Evolutionary conservation across 2,329 filamentous ascomycete species (phyloP).

Genomic region (Trichoderma aggressivum): DNA sequence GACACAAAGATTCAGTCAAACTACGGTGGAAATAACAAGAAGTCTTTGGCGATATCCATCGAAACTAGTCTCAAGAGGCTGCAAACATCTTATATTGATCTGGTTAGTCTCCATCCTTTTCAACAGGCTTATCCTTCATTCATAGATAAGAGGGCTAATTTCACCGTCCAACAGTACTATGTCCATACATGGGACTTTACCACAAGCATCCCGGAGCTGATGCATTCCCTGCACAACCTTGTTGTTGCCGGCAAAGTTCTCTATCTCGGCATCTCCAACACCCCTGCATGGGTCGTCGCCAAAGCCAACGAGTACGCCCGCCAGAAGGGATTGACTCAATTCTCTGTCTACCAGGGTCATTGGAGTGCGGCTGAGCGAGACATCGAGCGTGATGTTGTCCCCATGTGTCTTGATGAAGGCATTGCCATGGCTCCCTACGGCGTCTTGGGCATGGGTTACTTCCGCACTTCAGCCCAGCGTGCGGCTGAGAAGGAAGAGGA

Average conservation of each 20-base stretch:
- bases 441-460: slow-evolving; percentile 38
- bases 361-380: slow-evolving; percentile 28
- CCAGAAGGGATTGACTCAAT: slow-evolving; percentile 26
- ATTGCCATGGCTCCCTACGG: slow-evolving; percentile 47
- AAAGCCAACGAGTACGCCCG: slow-evolving; percentile 27
- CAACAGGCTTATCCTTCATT: too few species aligned
- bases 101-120: neutral
- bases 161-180: neutral
- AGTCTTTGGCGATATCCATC: slow-evolving; percentile 37
- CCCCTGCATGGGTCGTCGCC: slow-evolving; percentile 33
- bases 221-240: slow-evolving; percentile 28
- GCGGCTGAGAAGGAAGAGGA: neutral
- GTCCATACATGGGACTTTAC: slow-evolving; percentile 27
- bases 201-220: slow-evolving; percentile 27
- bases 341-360: slow-evolving; percentile 31
- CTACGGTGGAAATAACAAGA: slow-evolving; percentile 38
- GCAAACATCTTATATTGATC: slow-evolving; percentile 34
- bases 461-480: slow-evolving; percentile 7
- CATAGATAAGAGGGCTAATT: neutral
- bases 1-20: slow-evolving; percentile 28
- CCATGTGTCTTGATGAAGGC: slow-evolving; percentile 32
- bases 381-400: slow-evolving; percentile 33
- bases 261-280: slow-evolving; percentile 32
- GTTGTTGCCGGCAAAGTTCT: slow-evolving; percentile 28
- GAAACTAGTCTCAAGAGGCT: slow-evolving; percentile 41